Evolutionary conservation across 2,329 filamentous ascomycete genomes (phyloP).

Genomic region (Hymenoscyphus repandus): DNA sequence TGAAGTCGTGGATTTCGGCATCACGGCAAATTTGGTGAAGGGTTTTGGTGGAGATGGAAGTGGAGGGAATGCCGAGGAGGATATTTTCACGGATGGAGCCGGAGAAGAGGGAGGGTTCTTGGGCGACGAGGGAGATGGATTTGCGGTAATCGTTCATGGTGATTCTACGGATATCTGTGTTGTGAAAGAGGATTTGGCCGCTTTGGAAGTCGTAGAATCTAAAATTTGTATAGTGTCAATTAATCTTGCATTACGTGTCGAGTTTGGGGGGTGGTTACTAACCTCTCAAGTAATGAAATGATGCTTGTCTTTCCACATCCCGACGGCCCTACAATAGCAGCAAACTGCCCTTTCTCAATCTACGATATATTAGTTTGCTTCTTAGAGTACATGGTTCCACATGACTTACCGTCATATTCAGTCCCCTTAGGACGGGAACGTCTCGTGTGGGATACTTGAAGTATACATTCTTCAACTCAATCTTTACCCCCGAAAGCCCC

Average conservation of each 20-base stretch:
- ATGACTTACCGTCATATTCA: slow-evolving; percentile 39
- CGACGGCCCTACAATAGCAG: slow-evolving; percentile 61
- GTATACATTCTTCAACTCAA: slow-evolving; percentile 42
- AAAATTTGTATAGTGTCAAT: no score
- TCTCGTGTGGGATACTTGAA: slow-evolving; percentile 55
- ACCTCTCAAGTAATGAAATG: slow-evolving; percentile 56
- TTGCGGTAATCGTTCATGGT: slow-evolving; percentile 59
- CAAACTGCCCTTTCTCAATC: slow-evolving; percentile 60
- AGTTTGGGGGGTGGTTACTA: not conserved
- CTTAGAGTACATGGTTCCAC: no score
- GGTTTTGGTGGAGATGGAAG: slow-evolving; percentile 48
- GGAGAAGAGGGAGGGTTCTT: slow-evolving; percentile 67
- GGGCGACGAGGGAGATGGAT: slow-evolving; percentile 62
- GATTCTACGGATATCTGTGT: slow-evolving; percentile 49
- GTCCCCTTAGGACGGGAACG: slow-evolving; percentile 47
- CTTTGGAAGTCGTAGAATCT: slow-evolving; percentile 57
- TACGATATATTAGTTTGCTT: slow-evolving; percentile 34
- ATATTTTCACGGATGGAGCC: slow-evolving; percentile 64
- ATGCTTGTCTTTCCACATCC: slow-evolving; percentile 67
- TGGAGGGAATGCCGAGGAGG: slow-evolving; percentile 52
- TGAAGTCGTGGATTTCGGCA: slow-evolving; percentile 89
- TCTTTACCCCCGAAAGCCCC: slow-evolving; percentile 8
- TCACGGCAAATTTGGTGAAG: slow-evolving; percentile 57
- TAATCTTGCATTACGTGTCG: not conserved
- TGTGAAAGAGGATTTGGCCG: slow-evolving; percentile 60